A percentile compares a stretch with the other conserved stretches of the same genome.
These are phyloP conservation scores for Neurospora intermedia DNA, from an alignment of 495 filamentous ascomycete genomes.

Conservation along the genomic window DNA sequence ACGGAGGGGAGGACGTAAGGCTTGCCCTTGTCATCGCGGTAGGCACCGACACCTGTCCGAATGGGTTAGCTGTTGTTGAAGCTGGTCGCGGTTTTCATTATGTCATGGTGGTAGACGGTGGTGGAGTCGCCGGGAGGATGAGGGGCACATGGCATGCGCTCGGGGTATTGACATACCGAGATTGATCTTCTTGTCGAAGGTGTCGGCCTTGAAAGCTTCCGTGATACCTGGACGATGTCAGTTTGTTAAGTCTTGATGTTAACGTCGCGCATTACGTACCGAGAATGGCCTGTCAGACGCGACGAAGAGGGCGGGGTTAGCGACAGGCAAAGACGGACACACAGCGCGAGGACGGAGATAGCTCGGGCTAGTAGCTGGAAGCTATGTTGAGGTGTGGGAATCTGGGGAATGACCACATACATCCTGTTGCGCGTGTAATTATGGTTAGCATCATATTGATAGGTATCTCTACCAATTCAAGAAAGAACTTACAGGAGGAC, in stretches of 20 bases:
- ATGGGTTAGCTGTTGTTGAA: not conserved
- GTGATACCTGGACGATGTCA: conserved; percentile 61
- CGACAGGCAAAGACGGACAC: not conserved
- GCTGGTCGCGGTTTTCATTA: not conserved
- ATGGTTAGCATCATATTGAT: not conserved
- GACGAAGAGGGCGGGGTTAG: conserved; percentile 10
- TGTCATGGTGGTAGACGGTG: not conserved
- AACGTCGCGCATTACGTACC: conserved; percentile 35
- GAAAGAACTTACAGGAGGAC: conserved; percentile 74
- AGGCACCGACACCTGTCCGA: conserved; percentile 58
- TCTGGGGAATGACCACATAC: conserved; percentile 44
- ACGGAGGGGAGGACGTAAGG: conserved; percentile 96
- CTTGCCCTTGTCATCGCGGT: conserved; percentile 92
- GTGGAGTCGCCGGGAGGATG: not conserved
- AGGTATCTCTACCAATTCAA: not conserved
- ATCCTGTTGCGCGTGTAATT: conserved; percentile 34
- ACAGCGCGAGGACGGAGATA: not conserved
- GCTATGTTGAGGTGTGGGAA: not conserved
- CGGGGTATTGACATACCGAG: conserved; percentile 51
- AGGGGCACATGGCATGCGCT: not conserved
- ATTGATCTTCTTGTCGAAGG: conserved; percentile 90
- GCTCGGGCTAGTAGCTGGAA: not conserved
- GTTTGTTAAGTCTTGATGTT: conserved; percentile 1
- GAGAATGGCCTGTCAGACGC: conserved; percentile 55
- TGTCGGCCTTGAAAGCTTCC: conserved; percentile 96